Evolutionary conservation across 2,329 filamentous ascomycete species (phyloP), one percentile per base, ranked within the genome.

Genomic region (Ophiostoma angusticollis): DNA sequence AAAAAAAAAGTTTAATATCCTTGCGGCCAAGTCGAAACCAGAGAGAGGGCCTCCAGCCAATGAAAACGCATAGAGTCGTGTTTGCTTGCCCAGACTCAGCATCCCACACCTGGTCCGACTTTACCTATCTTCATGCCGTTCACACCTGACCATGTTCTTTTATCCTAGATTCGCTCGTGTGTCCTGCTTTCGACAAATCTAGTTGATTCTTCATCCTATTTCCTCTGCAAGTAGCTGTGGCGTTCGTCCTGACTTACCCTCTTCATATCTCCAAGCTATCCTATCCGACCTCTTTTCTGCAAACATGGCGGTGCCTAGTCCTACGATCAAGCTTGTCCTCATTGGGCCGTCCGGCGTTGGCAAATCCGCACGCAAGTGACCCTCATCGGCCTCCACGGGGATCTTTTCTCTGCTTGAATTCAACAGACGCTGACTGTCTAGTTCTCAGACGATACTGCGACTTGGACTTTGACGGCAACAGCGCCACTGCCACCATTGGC

Each of bases 281-380:
- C 25, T 9, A n/a, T n/a, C n/a, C n/a, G 25, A 11, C 19, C 31
- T 19, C 17, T 23, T 9, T 16, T 18, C 12, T 29, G 13, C 22
- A 11, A 24, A 30, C 17, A 48, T 48, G 46, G 53, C 60, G 16
- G 53, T 69, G 19, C 64, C 64, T 18, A 63, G 64, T 9, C 59
- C n/a, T n/a, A n/a, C n/a, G n/a, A n/a, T 73, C 45, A 73, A 72
- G 55, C 59, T 72, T 30, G 54, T 73, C 38, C 60, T 73, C 49
- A 69, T 73, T 53, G 70, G 70, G 11, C 67, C 68, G 9, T 71
- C 67, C 18, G 68, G 68, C 42, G 68, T 65, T 14, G 70, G 70
- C 29, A 73, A 74, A 55, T 70, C 67, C 29, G 68, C 68, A 37
- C 57, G 68, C 70, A 58, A 52, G 67, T 58, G 13, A 2, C 18